Conservation (phyloP, 108 stramenopile genomes). For the Stephanodiscus triporus region DNA sequence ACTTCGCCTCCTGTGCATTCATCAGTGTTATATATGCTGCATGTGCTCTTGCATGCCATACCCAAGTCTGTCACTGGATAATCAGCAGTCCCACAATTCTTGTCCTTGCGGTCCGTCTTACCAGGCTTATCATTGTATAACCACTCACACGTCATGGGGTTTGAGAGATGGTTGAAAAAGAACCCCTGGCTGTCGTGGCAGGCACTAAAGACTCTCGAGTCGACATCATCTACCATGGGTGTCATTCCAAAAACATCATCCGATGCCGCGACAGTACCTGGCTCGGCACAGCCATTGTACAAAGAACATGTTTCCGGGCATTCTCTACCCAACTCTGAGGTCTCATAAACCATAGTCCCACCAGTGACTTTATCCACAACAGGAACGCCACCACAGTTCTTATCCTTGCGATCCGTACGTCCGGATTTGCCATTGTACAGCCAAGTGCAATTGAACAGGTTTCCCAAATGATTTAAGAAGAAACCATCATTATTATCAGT, state of each 20-base stretch:
- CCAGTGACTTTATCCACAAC: constrained; percentile 9
- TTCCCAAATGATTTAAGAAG: constrained; percentile 20
- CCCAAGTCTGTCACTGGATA: constrained; percentile 32
- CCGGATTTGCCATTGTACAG: constrained; percentile 21
- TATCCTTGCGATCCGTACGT: constrained; percentile 28
- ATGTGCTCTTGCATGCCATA: constrained; percentile 24
- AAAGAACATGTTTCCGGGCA: constrained; percentile 11
- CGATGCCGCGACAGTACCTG: background rate
- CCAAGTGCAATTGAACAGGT: constrained; percentile 20
- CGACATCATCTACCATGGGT: background rate
- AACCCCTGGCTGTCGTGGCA: constrained; percentile 31
- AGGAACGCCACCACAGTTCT: constrained; percentile 23
- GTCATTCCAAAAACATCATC: background rate
- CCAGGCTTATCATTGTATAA: constrained; percentile 31
- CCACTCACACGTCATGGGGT: constrained; percentile 36
- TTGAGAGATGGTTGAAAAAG: constrained; percentile 25
- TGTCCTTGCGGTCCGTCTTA: constrained; percentile 31
- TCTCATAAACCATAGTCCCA: constrained; percentile 6
- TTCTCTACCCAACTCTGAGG: constrained; percentile 20
- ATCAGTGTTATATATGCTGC: constrained; percentile 22
- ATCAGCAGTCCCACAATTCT: constrained; percentile 22
- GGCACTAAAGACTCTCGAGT: background rate
- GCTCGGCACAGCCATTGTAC: constrained; percentile 18
- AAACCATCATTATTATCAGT: constrained; percentile 3
- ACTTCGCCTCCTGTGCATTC: background rate